Evolutionary conservation across 768 basidiomycete species (phyloP).

Genomic region (Termitomyces sp.): DNA sequence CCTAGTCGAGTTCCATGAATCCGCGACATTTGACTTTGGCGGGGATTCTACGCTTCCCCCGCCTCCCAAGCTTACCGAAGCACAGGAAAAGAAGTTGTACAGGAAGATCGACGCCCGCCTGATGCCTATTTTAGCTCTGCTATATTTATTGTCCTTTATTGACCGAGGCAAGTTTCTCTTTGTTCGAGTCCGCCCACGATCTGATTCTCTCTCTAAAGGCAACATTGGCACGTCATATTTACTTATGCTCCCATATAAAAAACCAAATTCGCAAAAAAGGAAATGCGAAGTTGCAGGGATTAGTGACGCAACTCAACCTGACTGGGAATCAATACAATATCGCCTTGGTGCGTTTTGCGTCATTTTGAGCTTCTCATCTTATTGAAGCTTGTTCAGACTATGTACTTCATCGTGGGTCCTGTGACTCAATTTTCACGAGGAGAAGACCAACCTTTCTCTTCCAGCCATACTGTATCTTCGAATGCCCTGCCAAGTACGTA

Average conservation of each 20-base stretch:
- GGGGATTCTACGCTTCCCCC: constrained; percentile 40
- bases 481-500: constrained; percentile 66
- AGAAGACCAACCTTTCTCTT: background rate
- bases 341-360: constrained; percentile 40
- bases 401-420: constrained; percentile 60
- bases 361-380: background rate
- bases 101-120: constrained; percentile 53
- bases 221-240: constrained; percentile 43
- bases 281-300: constrained; percentile 64
- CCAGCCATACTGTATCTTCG: constrained; percentile 58
- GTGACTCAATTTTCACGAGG: background rate
- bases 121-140: constrained; percentile 51
- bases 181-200: background rate
- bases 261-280: constrained; percentile 25
- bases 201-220: constrained; percentile 24
- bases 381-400: constrained; percentile 35
- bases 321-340: constrained; percentile 60
- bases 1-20: constrained; percentile 4
- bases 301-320: constrained; percentile 49
- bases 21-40: constrained; percentile 31
- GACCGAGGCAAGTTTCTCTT: constrained; percentile 43
- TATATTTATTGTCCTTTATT: constrained; percentile 61
- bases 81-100: constrained; percentile 49
- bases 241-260: background rate
- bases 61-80: constrained; percentile 38